Percentiles rank a stretch among this genome's conserved stretches.
Conservation (phyloP, 805 yeast species). For the Torulaspora maleeae region DNA sequence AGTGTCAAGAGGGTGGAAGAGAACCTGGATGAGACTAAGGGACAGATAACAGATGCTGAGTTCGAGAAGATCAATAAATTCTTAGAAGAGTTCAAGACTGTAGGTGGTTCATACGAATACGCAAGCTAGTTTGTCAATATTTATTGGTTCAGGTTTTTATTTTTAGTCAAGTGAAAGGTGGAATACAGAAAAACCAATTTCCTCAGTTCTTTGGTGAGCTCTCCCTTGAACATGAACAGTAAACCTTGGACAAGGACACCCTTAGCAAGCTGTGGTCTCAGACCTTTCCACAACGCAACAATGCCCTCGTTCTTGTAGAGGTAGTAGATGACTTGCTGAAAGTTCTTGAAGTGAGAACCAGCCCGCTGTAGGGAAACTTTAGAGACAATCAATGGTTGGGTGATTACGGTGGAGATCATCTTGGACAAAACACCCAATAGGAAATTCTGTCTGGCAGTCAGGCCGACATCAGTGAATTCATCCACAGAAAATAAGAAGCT, state of each 20-base stretch:
- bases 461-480: constrained; percentile 28
- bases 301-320: constrained; percentile 62
- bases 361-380: constrained; percentile 70
- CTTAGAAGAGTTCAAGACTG: constrained; percentile 41
- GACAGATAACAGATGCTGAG: constrained; percentile 52
- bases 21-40: constrained; percentile 43
- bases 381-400: constrained; percentile 82
- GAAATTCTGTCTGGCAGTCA: constrained; percentile 63
- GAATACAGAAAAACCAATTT: constrained; percentile 21
- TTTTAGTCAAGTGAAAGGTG: not conserved
- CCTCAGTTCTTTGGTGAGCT: constrained; percentile 38
- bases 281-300: constrained; percentile 68
- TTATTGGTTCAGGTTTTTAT: not conserved
- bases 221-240: constrained; percentile 76
- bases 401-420: constrained; percentile 69
- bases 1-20: constrained; percentile 54
- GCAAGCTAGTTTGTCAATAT: constrained; percentile 4
- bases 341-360: constrained; percentile 47
- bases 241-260: constrained; percentile 83
- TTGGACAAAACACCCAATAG: constrained; percentile 74
- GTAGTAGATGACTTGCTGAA: constrained; percentile 58
- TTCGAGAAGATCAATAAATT: constrained; percentile 48
- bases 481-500: constrained; percentile 41
- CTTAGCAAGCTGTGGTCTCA: constrained; percentile 73
- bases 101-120: constrained; percentile 52